Conservation (phyloP, 2,329 filamentous ascomycete genomes). For the Pseudogymnoascus sp. region DNA sequence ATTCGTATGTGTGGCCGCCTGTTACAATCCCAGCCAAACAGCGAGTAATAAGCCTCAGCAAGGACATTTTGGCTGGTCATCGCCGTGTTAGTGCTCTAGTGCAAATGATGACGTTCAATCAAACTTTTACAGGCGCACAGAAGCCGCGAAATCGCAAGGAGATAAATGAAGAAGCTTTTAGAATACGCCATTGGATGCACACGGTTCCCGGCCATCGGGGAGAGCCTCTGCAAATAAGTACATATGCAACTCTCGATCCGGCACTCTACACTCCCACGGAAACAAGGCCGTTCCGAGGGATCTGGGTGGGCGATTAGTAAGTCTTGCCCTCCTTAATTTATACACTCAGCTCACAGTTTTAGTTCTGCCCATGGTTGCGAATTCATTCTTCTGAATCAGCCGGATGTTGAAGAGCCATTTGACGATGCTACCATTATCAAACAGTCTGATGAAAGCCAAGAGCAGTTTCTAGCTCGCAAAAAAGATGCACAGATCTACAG, state of each 20-base stretch:
- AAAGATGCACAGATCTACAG: conserved; percentile 45
- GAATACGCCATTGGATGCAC: conserved; percentile 70
- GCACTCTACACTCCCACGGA: conserved; percentile 71
- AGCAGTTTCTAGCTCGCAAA: conserved; percentile 40
- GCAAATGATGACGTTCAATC: neutral
- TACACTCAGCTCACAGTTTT: conserved; percentile 43
- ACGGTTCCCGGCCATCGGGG: conserved; percentile 39
- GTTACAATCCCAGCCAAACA: conserved; percentile 53
- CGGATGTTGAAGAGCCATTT: conserved; percentile 41
- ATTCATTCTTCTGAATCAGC: conserved; percentile 76
- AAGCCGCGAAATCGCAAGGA: conserved; percentile 48
- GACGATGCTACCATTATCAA: conserved; percentile 36
- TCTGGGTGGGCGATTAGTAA: conserved; percentile 60
- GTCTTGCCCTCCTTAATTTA: neutral
- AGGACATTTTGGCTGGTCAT: conserved; percentile 34
- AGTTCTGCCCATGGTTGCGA: conserved; percentile 85
- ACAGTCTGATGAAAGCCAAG: conserved; percentile 36
- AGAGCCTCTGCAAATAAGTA: conserved; percentile 52
- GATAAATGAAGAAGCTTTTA: conserved; percentile 63
- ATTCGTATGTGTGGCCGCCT: conserved; percentile 67
- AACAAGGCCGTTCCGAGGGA: conserved; percentile 77
- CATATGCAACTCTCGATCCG: conserved; percentile 65
- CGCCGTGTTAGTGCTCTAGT: conserved; percentile 17
- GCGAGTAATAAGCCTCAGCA: conserved; percentile 42
- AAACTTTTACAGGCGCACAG: conserved; percentile 18